A percentile compares a stretch with the other conserved stretches of the same genome.
These are phyloP conservation scores for Ambrosiella xylebori DNA, from an alignment of 2,329 filamentous ascomycete genomes.

Conservation along the genomic window DNA sequence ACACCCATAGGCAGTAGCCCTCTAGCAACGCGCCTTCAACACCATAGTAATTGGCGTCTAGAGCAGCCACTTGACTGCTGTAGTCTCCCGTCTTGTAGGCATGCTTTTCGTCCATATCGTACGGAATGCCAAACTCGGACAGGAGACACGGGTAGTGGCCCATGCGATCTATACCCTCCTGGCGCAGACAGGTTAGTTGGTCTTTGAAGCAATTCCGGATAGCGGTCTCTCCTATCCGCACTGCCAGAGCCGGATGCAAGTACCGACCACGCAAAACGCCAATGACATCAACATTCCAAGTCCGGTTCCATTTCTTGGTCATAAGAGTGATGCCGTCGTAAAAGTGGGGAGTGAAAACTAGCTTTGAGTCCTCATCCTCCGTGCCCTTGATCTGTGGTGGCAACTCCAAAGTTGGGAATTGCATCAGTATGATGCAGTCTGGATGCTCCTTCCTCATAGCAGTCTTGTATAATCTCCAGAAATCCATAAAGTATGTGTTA, in stretches of 20 bases:
- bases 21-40: constrained; percentile 70
- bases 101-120: constrained; percentile 94
- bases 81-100: constrained; percentile 95
- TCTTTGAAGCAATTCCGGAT: constrained; percentile 87
- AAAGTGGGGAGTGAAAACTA: constrained; percentile 89
- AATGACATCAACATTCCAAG: constrained; percentile 93
- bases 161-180: constrained; percentile 78
- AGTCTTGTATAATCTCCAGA: constrained; percentile 60
- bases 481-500: constrained; percentile 78
- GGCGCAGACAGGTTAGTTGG: constrained; percentile 63
- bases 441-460: constrained; percentile 61
- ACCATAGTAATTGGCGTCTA: constrained; percentile 92
- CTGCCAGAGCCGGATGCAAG: constrained; percentile 71
- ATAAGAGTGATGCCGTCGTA: constrained; percentile 94
- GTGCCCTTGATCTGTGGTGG: constrained; percentile 80
- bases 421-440: constrained; percentile 72
- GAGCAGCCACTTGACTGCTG: constrained; percentile 73
- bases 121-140: constrained; percentile 93
- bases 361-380: constrained; percentile 68
- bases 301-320: constrained; percentile 97
- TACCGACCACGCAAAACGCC: constrained; percentile 83
- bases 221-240: constrained; percentile 82
- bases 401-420: constrained; percentile 81
- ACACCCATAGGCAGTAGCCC: constrained; percentile 82
- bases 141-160: constrained; percentile 78